These are phyloP conservation scores for Paraconiothyrium sp. DNA, from an alignment of 2,329 filamentous ascomycete species.

Conservation along the genomic window DNA sequence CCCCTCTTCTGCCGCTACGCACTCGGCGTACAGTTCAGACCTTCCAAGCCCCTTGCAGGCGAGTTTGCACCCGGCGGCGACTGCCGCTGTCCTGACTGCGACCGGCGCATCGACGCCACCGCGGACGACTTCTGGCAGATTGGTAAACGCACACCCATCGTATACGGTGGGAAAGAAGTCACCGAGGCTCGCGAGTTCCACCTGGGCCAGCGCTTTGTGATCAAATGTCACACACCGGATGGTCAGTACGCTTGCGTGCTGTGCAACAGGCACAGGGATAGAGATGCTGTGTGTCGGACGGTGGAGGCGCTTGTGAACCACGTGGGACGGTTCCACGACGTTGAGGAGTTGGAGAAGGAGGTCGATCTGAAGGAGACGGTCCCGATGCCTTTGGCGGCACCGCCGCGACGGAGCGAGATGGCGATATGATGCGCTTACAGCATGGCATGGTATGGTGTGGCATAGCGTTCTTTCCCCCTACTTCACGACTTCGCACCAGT, in stretches of 20 bases:
- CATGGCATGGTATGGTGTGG: not conserved
- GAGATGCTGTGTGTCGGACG: constrained; percentile 47
- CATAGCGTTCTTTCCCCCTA: not conserved
- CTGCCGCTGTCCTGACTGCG: constrained; percentile 44
- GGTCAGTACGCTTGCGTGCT: constrained; percentile 50
- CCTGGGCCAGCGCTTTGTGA: constrained; percentile 48
- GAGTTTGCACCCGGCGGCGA: constrained; percentile 44
- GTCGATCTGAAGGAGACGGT: constrained; percentile 41
- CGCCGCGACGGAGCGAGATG: constrained; percentile 6
- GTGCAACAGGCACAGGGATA: constrained; percentile 43
- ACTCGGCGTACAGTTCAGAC: constrained; percentile 43
- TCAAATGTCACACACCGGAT: constrained; percentile 50
- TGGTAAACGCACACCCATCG: constrained; percentile 43
- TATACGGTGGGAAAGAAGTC: constrained; percentile 39
- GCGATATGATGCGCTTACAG: not conserved
- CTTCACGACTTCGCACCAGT: not conserved
- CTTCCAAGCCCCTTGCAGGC: constrained; percentile 40
- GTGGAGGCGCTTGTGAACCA: constrained; percentile 49
- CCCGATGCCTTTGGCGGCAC: constrained; percentile 33
- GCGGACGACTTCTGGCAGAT: constrained; percentile 52
- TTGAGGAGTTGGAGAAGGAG: constrained; percentile 44
- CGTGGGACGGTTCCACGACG: constrained; percentile 46
- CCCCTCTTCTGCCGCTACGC: constrained; percentile 48
- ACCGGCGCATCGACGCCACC: constrained; percentile 36
- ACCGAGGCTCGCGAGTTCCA: constrained; percentile 48